A percentile compares a stretch with the other conserved stretches of the same genome.
phyloP scores from a whole-genome alignment of 805 yeast genomes.

The Blastobotrys robertii region DNA sequence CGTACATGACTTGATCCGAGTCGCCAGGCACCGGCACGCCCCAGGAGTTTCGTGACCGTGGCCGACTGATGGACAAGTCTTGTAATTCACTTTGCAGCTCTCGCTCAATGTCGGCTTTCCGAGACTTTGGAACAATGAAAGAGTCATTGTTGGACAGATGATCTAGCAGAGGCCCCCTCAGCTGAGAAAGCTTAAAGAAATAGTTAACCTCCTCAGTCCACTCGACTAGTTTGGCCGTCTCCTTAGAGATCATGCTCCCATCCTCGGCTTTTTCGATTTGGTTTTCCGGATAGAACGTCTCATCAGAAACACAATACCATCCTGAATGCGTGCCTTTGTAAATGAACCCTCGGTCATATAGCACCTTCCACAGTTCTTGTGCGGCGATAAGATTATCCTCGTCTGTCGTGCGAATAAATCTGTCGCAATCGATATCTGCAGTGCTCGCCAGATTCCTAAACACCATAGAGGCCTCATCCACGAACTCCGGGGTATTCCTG shows the following conservation, averaged over 20 bases:
- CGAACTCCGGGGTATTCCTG: constrained; percentile 54
- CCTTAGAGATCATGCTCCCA: constrained; percentile 35
- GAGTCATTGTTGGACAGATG: constrained; percentile 39
- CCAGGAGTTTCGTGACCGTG: constrained; percentile 70
- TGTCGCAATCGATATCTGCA: constrained; percentile 49
- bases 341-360: constrained; percentile 52
- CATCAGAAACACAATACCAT: constrained; percentile 93
- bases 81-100: constrained; percentile 44
- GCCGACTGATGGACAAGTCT: constrained; percentile 85
- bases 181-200: constrained; percentile 64
- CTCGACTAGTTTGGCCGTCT: constrained; percentile 66
- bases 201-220: constrained; percentile 77
- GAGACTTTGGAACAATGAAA: constrained; percentile 59
- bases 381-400: constrained; percentile 63
- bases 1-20: constrained; percentile 69
- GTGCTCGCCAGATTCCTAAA: constrained; percentile 55
- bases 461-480: constrained; percentile 55
- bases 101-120: constrained; percentile 42
- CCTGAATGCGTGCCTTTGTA: constrained; percentile 82
- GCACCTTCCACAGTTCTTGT: constrained; percentile 54
- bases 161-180: constrained; percentile 45
- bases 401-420: constrained; percentile 90
- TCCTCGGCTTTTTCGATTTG: constrained; percentile 38
- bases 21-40: constrained; percentile 85
- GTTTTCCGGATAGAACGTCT: constrained; percentile 80